These are phyloP conservation scores for Penicillium roqueforti DNA, from an alignment of 495 filamentous ascomycete genomes.

Conservation along the genomic window DNA sequence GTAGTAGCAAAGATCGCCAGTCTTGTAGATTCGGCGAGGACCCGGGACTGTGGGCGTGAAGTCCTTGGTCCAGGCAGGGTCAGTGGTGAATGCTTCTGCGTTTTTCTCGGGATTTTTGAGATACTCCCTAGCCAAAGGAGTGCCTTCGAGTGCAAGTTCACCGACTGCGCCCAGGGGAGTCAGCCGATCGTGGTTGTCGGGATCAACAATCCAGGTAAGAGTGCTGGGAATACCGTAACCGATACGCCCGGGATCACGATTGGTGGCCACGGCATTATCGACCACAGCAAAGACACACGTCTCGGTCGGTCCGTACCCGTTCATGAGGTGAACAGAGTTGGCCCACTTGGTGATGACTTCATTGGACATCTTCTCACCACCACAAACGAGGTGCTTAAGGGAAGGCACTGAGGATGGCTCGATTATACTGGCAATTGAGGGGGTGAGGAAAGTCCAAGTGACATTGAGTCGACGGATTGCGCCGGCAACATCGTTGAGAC, in stretches of 20 bases:
- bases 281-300: conserved; percentile 38
- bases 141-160: conserved; percentile 50
- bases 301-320: conserved; percentile 60
- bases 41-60: conserved; percentile 20
- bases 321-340: conserved; percentile 44
- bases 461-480: conserved; percentile 48
- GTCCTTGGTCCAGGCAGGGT: conserved; percentile 33
- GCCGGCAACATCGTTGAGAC: conserved; percentile 46
- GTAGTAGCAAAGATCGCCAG: conserved; percentile 52
- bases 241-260: conserved; percentile 42
- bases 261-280: conserved; percentile 30
- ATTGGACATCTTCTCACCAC: conserved; percentile 46
- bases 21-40: conserved; percentile 41
- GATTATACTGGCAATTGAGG: conserved; percentile 48
- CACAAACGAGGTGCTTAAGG: conserved; percentile 40
- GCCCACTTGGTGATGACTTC: conserved; percentile 55
- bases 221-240: conserved; percentile 45
- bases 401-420: conserved; percentile 44
- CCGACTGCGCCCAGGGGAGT: conserved; percentile 51
- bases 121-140: conserved; percentile 49
- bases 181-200: conserved; percentile 44
- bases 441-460: conserved; percentile 51
- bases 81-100: conserved; percentile 41
- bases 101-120: conserved; percentile 51
- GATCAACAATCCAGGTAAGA: conserved; percentile 54